Base-by-base conservation (phyloP, 1,284 basidiomycete genomes). In the Porogramme epimiltina region DNA sequence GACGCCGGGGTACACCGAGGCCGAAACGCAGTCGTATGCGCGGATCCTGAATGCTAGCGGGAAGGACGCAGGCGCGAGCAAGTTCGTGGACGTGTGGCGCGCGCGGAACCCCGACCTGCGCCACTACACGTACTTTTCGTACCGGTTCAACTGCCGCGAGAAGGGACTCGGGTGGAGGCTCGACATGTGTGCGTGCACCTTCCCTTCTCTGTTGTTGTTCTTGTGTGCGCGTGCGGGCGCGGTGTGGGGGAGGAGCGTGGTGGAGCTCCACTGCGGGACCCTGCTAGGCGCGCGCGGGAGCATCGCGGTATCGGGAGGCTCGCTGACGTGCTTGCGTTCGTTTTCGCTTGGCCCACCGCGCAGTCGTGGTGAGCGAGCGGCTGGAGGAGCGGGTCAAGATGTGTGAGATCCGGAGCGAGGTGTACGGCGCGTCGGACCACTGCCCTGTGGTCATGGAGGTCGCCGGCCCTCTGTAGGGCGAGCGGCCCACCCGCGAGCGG, bases 161-260 rank as follows among this genome's bases (percentile, higher is more conserved):
- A 95, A 93, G 63, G 89, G 91, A 2, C 79, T 93, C 41, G 93
- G 93, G 2, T 95, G 93, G 93, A 77, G 92, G 55, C 70, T 95
- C 38, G 92, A 95, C 66, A 87, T 86, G 74, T 92, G 91, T 91
- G 73, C 63, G 88, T 75, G 20, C 38, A 43, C 33, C 19, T 31
- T 13, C 13, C 28, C 28, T 31, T 31, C 28, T 22, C 4, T 28
- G 26, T 37, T 28, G 22, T 36, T 9, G 18, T 22, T 20, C 44
- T 51, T 24, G 33, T 31, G 28, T 13, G 6, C 13, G 28, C 8
- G 8, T 31, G 8, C 28, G 13, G 8, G 13, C n/a, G n/a, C n/a
- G n/a, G n/a, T n/a, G n/a, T n/a, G n/a, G n/a, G n/a, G n/a, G n/a
- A n/a, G n/a, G n/a, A n/a, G n/a, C n/a, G n/a, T n/a, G 9, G 28